phyloP scores from a whole-genome alignment of 768 basidiomycete species.

The Mycena belliarum region DNA sequence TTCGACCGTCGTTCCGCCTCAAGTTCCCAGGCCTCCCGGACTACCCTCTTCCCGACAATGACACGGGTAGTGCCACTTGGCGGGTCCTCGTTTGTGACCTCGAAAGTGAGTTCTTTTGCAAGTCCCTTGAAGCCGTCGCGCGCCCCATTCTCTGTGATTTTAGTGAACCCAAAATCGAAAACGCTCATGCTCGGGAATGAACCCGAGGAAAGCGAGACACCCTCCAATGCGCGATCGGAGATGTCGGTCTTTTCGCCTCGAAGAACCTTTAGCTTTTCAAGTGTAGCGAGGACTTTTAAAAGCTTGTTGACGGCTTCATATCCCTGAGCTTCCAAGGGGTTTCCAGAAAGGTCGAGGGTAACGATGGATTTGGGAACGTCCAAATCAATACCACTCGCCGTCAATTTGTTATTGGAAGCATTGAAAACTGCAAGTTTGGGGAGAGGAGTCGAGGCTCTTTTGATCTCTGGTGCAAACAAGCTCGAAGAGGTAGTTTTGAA shows the following conservation, averaged over 20 bases:
- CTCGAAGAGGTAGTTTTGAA: slow-evolving; percentile 41
- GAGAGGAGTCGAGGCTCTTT: slow-evolving; percentile 62
- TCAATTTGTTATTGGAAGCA: slow-evolving; percentile 67
- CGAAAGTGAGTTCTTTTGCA: slow-evolving; percentile 54
- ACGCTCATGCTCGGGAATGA: slow-evolving; percentile 54
- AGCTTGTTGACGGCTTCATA: slow-evolving; percentile 28
- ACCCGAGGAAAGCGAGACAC: slow-evolving; percentile 27
- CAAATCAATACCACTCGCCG: slow-evolving; percentile 53
- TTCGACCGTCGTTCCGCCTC: slow-evolving; percentile 62
- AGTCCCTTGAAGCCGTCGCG: slow-evolving; percentile 46
- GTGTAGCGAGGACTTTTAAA: slow-evolving; percentile 51
- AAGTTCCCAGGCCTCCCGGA: slow-evolving; percentile 80
- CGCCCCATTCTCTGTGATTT: slow-evolving; percentile 49
- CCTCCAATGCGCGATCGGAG: slow-evolving; percentile 54
- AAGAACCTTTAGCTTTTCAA: slow-evolving; percentile 59
- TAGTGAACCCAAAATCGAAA: slow-evolving; percentile 70
- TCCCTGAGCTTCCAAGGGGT: slow-evolving; percentile 54
- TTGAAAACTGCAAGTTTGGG: slow-evolving; percentile 67
- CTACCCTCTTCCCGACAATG: slow-evolving; percentile 68
- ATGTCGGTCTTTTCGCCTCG: slow-evolving; percentile 57
- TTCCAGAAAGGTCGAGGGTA: slow-evolving; percentile 65
- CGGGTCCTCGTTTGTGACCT: slow-evolving; percentile 55
- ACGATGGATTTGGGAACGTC: slow-evolving; percentile 52
- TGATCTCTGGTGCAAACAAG: slow-evolving; percentile 66
- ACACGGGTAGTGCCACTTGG: slow-evolving; percentile 54